Evolutionary conservation across 75 land plant genomes (phyloP).

Genomic region (Cunninghamia lanceolata): DNA sequence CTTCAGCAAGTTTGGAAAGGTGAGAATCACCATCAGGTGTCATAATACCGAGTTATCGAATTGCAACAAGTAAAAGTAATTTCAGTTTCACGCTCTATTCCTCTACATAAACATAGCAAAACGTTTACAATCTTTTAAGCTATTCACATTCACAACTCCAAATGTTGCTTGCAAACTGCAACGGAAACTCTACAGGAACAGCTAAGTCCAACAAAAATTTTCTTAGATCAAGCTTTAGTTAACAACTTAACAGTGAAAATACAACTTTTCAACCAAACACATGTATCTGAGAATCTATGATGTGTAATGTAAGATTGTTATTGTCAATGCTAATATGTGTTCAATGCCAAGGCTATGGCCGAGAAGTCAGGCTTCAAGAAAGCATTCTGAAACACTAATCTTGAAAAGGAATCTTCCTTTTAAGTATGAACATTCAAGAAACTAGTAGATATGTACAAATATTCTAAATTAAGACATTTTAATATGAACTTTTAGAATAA

Average conservation of each 20-base stretch:
- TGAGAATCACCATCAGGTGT: conserved; percentile 36
- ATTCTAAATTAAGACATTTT: not conserved
- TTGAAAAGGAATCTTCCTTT: not conserved
- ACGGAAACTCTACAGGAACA: not conserved
- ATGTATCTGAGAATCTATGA: not conserved
- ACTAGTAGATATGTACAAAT: not conserved
- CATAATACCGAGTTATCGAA: conserved; percentile 17
- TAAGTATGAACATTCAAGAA: not conserved
- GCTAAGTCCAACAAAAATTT: not conserved
- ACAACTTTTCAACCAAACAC: not conserved
- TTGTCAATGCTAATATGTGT: not conserved
- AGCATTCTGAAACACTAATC: not conserved
- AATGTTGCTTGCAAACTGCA: not conserved
- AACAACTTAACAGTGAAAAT: not conserved
- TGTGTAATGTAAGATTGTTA: not conserved
- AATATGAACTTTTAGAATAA: not conserved
- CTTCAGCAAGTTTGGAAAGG: conserved; percentile 45
- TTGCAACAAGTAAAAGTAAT: conserved; percentile 20
- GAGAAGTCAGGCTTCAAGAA: not conserved
- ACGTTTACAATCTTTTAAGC: not conserved
- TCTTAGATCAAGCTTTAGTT: not conserved
- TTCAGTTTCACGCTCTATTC: not conserved
- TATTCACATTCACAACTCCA: no score
- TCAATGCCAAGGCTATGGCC: not conserved
- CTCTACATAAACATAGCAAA: not conserved